Percentiles rank a stretch among this genome's conserved stretches.
Conservation (phyloP, 208 protist species). For the Naegleria gruberi region DNA sequence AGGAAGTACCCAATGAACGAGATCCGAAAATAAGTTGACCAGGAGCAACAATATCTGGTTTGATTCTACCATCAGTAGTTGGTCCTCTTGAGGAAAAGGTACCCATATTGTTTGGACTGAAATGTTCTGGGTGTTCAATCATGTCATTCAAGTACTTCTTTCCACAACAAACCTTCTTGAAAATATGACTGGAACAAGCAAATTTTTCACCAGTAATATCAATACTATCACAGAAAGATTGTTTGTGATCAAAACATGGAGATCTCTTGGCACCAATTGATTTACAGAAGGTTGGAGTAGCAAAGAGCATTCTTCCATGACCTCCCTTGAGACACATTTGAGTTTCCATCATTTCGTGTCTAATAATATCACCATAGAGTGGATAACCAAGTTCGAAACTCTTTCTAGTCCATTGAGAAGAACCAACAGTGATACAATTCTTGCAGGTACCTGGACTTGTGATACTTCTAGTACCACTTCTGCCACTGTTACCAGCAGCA, state of each 20-base stretch:
- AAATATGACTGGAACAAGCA: neutral
- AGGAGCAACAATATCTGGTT: constrained; percentile 67
- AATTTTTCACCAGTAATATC: neutral
- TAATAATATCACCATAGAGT: neutral
- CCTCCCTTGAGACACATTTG: neutral
- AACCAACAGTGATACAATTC: constrained; percentile 14
- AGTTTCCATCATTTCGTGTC: neutral
- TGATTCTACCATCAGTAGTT: constrained; percentile 63
- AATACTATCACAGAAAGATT: neutral
- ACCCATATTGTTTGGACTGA: constrained; percentile 42
- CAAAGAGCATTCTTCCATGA: neutral
- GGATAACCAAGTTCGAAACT: constrained; percentile 10
- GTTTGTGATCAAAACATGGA: neutral
- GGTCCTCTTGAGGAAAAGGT: constrained; percentile 53
- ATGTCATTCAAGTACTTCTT: neutral
- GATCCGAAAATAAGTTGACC: constrained; percentile 52
- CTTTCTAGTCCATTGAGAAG: neutral
- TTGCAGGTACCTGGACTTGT: constrained; percentile 5
- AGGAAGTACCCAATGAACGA: neutral
- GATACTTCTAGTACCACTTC: neutral
- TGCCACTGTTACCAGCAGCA: constrained; percentile 23
- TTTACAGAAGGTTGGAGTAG: neutral
- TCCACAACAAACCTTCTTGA: neutral
- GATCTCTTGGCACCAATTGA: neutral
- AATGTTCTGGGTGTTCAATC: neutral